Evolutionary conservation across 768 basidiomycete genomes (phyloP).

Genomic region (Mrakia blollopis): DNA sequence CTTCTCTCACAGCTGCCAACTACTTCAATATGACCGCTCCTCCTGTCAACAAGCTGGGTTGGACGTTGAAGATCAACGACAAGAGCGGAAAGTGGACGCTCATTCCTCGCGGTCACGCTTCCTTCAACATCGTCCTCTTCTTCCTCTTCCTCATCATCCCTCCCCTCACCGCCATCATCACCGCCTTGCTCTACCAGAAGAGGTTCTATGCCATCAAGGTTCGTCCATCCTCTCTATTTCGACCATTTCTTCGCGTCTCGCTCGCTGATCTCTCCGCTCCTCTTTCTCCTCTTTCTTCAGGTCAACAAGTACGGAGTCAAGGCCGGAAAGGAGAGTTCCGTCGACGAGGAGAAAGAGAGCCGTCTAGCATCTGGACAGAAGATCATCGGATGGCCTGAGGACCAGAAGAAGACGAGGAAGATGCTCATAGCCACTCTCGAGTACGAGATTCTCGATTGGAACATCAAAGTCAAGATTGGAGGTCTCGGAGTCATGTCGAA

Average conservation of each 20-base stretch:
- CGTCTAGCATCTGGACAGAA: slow-evolving; percentile 46
- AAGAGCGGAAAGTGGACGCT: slow-evolving; percentile 68
- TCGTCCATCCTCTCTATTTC: too few relatives aligned
- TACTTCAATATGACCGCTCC: slow-evolving; percentile 88
- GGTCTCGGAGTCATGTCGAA: slow-evolving; percentile 96
- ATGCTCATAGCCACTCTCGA: slow-evolving; percentile 58
- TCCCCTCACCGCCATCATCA: slow-evolving; percentile 72
- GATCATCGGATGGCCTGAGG: slow-evolving; percentile 88
- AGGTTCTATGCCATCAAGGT: slow-evolving; percentile 90
- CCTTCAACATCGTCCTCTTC: slow-evolving; percentile 81
- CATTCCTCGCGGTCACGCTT: slow-evolving; percentile 69
- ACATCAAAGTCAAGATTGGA: slow-evolving; percentile 75
- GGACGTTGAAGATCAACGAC: slow-evolving; percentile 78
- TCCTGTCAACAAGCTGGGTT: slow-evolving; percentile 67
- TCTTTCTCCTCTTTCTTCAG: slow-evolving; percentile 4
- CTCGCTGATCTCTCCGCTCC: neutral
- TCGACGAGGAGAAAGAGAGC: slow-evolving; percentile 23
- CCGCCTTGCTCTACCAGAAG: slow-evolving; percentile 67
- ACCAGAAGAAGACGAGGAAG: slow-evolving; percentile 69
- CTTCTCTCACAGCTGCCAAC: slow-evolving; percentile 54
- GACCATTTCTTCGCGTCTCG: neutral
- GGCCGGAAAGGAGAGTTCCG: slow-evolving; percentile 16
- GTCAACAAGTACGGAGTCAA: slow-evolving; percentile 59
- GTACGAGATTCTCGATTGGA: slow-evolving; percentile 93
- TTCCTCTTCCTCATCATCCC: slow-evolving; percentile 75